Evolutionary conservation across 495 filamentous ascomycete genomes (phyloP), one percentile per base, ranked within the genome.

Genomic region (Rusavskia elegans): DNA sequence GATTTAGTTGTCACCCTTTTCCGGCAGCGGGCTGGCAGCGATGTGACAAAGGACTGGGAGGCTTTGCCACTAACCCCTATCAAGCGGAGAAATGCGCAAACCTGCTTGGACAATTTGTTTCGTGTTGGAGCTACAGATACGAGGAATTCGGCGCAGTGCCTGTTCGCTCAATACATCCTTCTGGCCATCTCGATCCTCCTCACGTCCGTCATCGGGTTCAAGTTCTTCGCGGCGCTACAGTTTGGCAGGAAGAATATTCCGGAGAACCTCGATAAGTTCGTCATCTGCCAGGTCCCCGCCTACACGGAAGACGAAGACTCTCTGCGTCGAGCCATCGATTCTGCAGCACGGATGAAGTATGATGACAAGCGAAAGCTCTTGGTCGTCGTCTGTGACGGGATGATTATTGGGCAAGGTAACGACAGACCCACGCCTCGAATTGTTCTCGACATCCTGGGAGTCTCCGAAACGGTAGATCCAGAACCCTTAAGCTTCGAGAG

Each of bases 301-400:
- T 99, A 99, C 65, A 99, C 92, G 3, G 92, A 99, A 71, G 92
- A 95, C 60, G 92, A 99, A 66, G 92, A 99, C 2, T 95, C 90
- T 30, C 74, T 99, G 11, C 85, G 92, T 52, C 88, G 89, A 70
- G 93, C 90, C 55, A 92, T 99, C 61, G 92, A 99, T 66, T 97
- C 92, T 1, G 85, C 88, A 56, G 89, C 92, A 19, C 79, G 89
- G 54, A 95, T 99, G 89, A 77, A 78, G 51, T 99, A 99, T 64
- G 92, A 99, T 61, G 89, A 99, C 68, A 97, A 97, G 69, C 85
- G 92, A 57, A 99, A 99, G 69, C 75, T 99, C 11, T 71, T 99
- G 45, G 81, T 95, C 53, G 76, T 99, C 45, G 75, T 99, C 53
- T 99, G 92, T 60, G 92, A 99, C 63, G 92, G 92, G 70, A 97